Base-by-base conservation (phyloP, 2,329 filamentous ascomycete genomes). In the Colletotrichum shisoi region DNA sequence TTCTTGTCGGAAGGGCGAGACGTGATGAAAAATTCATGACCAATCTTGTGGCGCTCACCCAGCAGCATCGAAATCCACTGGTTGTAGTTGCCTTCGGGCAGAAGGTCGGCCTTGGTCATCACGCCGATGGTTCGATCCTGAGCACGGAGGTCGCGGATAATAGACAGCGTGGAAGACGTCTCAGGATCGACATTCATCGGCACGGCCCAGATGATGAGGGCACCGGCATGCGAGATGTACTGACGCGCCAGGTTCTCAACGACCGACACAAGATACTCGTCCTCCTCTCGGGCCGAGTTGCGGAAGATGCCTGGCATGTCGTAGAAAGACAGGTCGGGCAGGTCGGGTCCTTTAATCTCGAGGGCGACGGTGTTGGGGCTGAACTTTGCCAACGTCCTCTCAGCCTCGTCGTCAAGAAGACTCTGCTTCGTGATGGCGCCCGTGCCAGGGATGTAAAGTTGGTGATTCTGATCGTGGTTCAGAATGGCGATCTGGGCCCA, bases 231-330 rank as follows among this genome's bases (percentile, higher is more conserved):
- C 0, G 81, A 78, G 4, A 96, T 89, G 70, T 96, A 96, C 0
- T 87, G 81, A 2, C 81, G 83, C 0, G 92, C 88, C 0, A 97
- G 75, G 19, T 91, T 90, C 57, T 88, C 83, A 0, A 96, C 90
- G 0, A 95, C 87, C 0, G 84, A 81, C 13, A 94, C 89, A 0
- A 94, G 80, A 63, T 91, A 91, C 11, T 85, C 82, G 17, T 94
- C 88, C 3, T 86, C 81, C 8, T 85, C 84, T 8, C 87, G 82
- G 2, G 87, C 86, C 0, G 89, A 84, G 8, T 89, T 89, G 21
- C 88, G 87, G 69, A 96, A 94, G 0, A 96, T 87, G 0, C 93
- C 93, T 0, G 93, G 93, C 0, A 97, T 82, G 68, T 97, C 93
- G 68, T 92, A 94, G 72, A 97, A 96, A 0, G 90, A 92, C 0